Conservation (phyloP, 768 basidiomycete genomes). For the Paxillus ammoniavirescens region DNA sequence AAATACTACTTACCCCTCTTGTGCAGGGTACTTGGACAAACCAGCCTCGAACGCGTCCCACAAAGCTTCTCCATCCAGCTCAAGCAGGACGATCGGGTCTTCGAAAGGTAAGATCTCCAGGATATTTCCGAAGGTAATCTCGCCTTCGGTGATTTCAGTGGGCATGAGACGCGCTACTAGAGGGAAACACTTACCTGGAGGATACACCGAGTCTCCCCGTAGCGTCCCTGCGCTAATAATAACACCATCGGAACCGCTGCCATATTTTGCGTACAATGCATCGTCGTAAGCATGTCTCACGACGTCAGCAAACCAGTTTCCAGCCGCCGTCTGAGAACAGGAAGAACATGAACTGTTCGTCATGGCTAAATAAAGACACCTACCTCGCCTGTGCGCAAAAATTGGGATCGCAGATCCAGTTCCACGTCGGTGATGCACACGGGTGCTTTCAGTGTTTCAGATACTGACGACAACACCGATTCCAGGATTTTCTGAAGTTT, state of each 20-base stretch:
- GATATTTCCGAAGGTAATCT: constrained; percentile 81
- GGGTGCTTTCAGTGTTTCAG: constrained; percentile 66
- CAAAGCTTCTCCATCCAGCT: constrained; percentile 73
- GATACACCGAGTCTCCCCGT: constrained; percentile 83
- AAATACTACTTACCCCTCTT: constrained; percentile 71
- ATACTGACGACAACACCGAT: constrained; percentile 65
- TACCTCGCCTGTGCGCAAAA: constrained; percentile 74
- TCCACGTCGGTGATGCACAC: constrained; percentile 68
- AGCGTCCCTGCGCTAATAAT: constrained; percentile 82
- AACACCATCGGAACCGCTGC: constrained; percentile 73
- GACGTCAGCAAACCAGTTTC: constrained; percentile 87
- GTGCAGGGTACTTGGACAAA: constrained; percentile 79
- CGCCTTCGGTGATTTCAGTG: constrained; percentile 41
- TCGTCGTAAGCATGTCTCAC: constrained; percentile 82
- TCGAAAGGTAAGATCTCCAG: constrained; percentile 88
- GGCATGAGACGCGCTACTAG: not conserved
- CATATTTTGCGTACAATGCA: constrained; percentile 52
- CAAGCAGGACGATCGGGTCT: constrained; percentile 78
- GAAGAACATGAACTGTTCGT: not conserved
- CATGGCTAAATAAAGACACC: constrained; percentile 1
- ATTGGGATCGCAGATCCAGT: constrained; percentile 73
- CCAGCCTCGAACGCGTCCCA: constrained; percentile 79
- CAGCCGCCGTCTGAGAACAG: constrained; percentile 53
- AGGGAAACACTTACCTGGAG: constrained; percentile 54
- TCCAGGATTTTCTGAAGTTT: constrained; percentile 58